Evolutionary conservation across 352 stramenopile species (phyloP), one percentile per base, ranked within the genome.

Genomic region (Globisporangium iwayamae): DNA sequence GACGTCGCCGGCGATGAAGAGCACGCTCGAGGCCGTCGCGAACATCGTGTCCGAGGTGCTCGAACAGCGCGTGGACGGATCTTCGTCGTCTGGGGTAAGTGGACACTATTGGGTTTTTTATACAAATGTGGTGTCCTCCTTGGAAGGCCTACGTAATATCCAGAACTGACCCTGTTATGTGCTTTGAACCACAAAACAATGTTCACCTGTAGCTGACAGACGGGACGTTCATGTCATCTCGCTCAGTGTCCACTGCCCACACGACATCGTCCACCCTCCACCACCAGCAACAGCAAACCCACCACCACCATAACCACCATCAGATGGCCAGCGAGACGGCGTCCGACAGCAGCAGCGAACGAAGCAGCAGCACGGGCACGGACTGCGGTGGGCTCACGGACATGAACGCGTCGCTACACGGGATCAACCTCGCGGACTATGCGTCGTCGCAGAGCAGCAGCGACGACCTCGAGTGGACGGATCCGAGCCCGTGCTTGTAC

Each of bases 11-110:
- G 66, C 76, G 10, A 90, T 90, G 81, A 76, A 69, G 36, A 89
- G 79, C 45, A 93, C 81, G 6, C 76, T 93, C 18, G 85, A 91
- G 54, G 81, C 82, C 0, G 76, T 93, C 39, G 82, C 82, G 6
- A 90, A 87, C 25, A 93, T 93, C 38, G 85, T 88, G n/a, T 90
- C 82, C 0, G 82, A 93, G 50, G 85, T 93, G 16, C 72, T 93
- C 16, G 85, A 93, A 62, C 81, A 93, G 66, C 81, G 85, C 25
- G 57, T 89, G 18, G 69, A 83, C 18, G 46, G 59, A 13, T 64
- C 25, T 28, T 28, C 50, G 2, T 58, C 50, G 14, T 46, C 52
- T 18, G 18, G 50, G 57, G 64, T 69, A 56, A 36, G 64, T 69
- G 20, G 41, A 30, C 25, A 48, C 4, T 46, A 7, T 30, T 41